Evolutionary conservation across 768 basidiomycete species (phyloP), one percentile per base, ranked within the genome.

Genomic region (Hypholoma fasciculare): DNA sequence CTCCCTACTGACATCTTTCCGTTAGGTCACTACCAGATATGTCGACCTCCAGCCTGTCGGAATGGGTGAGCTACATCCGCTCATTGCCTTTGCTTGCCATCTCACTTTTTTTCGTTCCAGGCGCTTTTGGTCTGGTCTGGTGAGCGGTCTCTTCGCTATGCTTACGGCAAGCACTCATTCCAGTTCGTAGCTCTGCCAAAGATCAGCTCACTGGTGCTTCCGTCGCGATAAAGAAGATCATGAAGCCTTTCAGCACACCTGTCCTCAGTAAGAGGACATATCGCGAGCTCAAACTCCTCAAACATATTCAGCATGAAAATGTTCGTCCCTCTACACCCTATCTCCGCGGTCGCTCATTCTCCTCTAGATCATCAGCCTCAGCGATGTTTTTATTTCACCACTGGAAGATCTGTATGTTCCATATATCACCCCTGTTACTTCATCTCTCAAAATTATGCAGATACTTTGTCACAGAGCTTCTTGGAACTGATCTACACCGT

Each of bases 171-270:
- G 54, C 51, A 51, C 50, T 9, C 52, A 56, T 43, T 11, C 36
- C 40, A 38, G 58, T 40, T 53, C 39, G 20, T 65, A 96, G 95
- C 68, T 96, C 94, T 16, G 90, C 94, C 36, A 96, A 95, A 74
- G 92, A 96, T 72, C 96, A 98, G 74, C 85, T 98, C 54, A 96
- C 94, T 8, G 90, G 87, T 42, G 85, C 94, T 47, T 91, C 93
- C 16, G 96, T 96, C 57, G 97, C 97, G 68, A 96, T 99, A 80
- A 99, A 99, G 86, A 98, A 98, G 87, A 99, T 98, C 80, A 98
- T 98, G 96, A 99, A 99, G 74, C 97, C 97, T 7, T 99, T 99
- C 78, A 92, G 90, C 71, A 98, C 97, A 6, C 96, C 97, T 17
- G 97, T 99, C n/a, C 82, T 99, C 66, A 90, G 89, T 74, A 98